Evolutionary conservation across 495 filamentous ascomycete genomes (phyloP), one percentile per base, ranked within the genome.

Genomic region (Penicillium soppii): DNA sequence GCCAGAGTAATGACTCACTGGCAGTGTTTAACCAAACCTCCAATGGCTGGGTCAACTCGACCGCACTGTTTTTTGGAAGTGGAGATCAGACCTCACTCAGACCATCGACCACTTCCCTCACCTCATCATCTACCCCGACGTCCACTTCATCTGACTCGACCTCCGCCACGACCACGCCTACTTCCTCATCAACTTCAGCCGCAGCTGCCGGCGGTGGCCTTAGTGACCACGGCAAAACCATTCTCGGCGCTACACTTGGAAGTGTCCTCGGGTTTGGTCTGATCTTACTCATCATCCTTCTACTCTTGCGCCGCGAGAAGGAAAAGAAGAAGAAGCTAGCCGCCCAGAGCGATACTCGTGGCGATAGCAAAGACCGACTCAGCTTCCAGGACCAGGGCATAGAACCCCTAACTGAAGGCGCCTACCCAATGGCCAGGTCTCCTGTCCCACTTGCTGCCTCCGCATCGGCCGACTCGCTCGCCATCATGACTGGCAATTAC

Each of bases 1-100:
- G 92, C 23, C 82, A 82, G 57, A 72, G 75, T 13, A 69, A 84
- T 16, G 52, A 71, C 27, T 62, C 71, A 2, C 49, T 98, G 17
- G 82, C 78, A 52, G 86, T 98, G 54, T 98, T 96, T 70, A 80
- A 97, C 62, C 81, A 86, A 43, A 82, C 79, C 20, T 69, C 79
- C 43, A 96, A 97, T 62, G 69, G 75, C 54, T 98, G 94, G 94
- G 66, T 85, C 17, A 89, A 97, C 69, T 76, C 90, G 0, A 85
- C 81, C 2, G 67, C 78, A 19, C 66, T 87, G 23, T 85, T 97
- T 49, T 66, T 69, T 30, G 74, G 72, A 23, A 77, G 70, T 7
- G 61, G 77, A 22, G 42, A 58, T 19, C 66, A 75, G 25, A 50
- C 69, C 66, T 21, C 57, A 64, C 20, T 73, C 36, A 68, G 74